Evolutionary conservation across 768 basidiomycete species (phyloP), one percentile per base, ranked within the genome.

Genomic region (Boletellus emodensis): DNA sequence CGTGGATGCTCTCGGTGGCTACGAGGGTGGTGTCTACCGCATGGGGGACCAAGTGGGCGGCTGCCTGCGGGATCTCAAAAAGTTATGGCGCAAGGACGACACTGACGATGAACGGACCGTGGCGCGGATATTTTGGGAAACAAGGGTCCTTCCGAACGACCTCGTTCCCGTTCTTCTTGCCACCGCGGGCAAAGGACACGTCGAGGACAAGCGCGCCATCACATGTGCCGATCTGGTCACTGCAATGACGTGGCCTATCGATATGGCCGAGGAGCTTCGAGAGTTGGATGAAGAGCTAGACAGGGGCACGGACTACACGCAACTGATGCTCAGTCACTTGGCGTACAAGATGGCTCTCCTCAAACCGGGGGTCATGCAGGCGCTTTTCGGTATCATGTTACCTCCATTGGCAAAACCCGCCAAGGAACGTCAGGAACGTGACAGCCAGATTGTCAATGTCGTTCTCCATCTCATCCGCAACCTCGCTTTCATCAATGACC

Each of bases 201-300:
- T 87, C 30, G 89, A 91, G 56, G 89, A 93, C 68, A 88, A 85
- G 59, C 76, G 89, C 42, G 91, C 90, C 0, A 79, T 95, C 24
- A 81, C 85, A 1, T 87, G 85, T 55, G 85, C 84, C 8, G 96
- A 98, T 64, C 74, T 99, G 20, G 85, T 98, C 65, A 90, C 92
- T 0, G 94, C 94, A 0, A 90, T 99, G 90, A 98, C 95, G 1
- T 99, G 96, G 96, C 96, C 96, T 1, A 95, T 99, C 47, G 91
- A 98, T 68, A 75, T 98, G 55, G 89, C 92, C 1, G 89, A 91
- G 61, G 96, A 98, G 69, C 75, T 99, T 55, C 89, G 87, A 60
- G 96, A 98, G 62, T 81, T 97, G 47, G 79, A 82, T 59, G 89
- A 93, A 39, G 89, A 86, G 35, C 58, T 82, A 17, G 89, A 90